Base-by-base conservation (phyloP, 2,329 filamentous ascomycete species). In the Diatrype stigma region DNA sequence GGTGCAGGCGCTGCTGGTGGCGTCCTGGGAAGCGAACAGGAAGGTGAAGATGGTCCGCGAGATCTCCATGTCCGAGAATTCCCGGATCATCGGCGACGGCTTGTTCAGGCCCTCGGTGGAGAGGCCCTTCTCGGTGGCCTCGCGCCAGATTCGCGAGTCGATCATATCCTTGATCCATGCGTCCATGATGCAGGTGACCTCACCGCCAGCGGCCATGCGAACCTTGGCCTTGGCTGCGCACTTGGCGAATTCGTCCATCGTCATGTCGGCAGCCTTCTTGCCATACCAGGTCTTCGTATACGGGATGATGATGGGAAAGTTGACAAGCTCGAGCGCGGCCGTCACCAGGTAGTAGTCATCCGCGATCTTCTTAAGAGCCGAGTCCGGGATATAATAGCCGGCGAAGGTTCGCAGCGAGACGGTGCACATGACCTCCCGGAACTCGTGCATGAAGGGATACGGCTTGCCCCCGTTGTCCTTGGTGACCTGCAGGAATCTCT, bases 261-360 rank as follows among this genome's bases (percentile, higher is more conserved):
- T 90, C 85, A 96, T 90, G 65, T 96, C 90, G 52, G 93, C 86
- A 28, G 91, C 90, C 76, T 92, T 95, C 81, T 96, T 96, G 63
- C 93, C 94, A 66, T 96, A 95, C 91, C 91, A 97, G 5, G 91
- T 91, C 77, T 91, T 93, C 67, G 92, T 96, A 78, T 83, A 97
- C 37, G 93, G 93, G 38, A 97, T 73, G 67, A 97, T 96, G 73
- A 97, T 88, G 53, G 94, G 93, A 77, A 97, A 96, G 78, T 97
- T 97, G 78, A 99, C 94, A 45, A 97, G 82, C 72, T 99, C 94
- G 60, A 97, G 82, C 21, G 94, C 94, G 51, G 89, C 93, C 14
- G 94, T 97, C 67, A 97, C 96, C 58, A 93, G 82, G 73, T 96
- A 97, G 76, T 96, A 99, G 73, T 97, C 92, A 71, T 96, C 88